Evolutionary conservation across 1,139 yeast genomes (phyloP).

Genomic region (Candida smagusa): DNA sequence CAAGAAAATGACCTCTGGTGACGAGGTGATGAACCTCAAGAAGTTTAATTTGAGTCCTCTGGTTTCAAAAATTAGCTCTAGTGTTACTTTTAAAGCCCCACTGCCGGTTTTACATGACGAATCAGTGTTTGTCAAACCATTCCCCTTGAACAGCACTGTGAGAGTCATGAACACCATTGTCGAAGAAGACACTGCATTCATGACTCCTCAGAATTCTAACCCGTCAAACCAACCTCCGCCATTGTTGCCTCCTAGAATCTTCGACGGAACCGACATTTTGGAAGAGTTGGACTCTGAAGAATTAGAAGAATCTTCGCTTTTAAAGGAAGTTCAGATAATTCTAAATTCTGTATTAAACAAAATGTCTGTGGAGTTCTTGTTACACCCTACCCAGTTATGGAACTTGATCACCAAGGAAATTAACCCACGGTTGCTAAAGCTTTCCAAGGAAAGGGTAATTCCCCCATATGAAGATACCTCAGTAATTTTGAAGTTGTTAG

Average conservation of each 20-base stretch:
- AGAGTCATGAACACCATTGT: conserved; percentile 4
- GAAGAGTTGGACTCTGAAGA: background rate
- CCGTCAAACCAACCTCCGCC: background rate
- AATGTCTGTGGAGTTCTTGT: conserved; percentile 1
- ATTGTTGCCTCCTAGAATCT: background rate
- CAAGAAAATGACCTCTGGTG: too few species aligned
- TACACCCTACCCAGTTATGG: conserved; percentile 5
- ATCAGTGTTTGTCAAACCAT: conserved; percentile 12
- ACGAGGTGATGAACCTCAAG: conserved; percentile 3
- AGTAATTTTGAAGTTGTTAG: conserved; percentile 10
- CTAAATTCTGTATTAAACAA: conserved; percentile 1
- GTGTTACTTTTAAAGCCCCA: too few species aligned
- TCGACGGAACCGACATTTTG: background rate
- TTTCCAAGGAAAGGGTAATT: conserved; percentile 2
- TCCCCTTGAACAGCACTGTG: conserved; percentile 11
- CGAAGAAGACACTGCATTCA: conserved; percentile 5
- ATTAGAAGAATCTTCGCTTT: conserved; percentile 1
- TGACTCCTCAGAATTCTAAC: background rate
- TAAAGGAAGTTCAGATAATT: conserved; percentile 4
- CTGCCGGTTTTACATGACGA: background rate
- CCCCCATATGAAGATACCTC: conserved; percentile 5
- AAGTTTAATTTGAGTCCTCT: conserved; percentile 4
- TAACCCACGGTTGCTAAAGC: conserved; percentile 6
- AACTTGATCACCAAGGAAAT: conserved; percentile 4
- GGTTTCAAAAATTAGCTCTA: background rate